These are phyloP conservation scores for Austroboletus festivus DNA, from an alignment of 768 basidiomycete genomes.

Conservation along the genomic window DNA sequence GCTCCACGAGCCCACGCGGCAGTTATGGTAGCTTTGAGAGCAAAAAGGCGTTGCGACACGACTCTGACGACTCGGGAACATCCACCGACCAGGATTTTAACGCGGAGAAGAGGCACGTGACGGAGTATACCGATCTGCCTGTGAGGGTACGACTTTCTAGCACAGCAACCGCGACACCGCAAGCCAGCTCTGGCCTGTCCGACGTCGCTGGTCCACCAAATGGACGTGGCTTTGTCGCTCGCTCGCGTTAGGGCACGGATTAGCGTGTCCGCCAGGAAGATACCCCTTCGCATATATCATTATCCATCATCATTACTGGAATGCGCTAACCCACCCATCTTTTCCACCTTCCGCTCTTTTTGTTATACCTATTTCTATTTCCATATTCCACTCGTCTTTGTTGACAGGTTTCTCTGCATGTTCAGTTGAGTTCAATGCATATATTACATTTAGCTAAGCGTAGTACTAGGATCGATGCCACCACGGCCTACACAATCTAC, in stretches of 20 bases:
- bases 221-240: slow-evolving; percentile 23
- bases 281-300: slow-evolving; percentile 25
- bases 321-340: slow-evolving; percentile 10
- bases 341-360: slow-evolving; percentile 19
- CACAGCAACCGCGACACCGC: slow-evolving; percentile 48
- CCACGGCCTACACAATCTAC: slow-evolving; percentile 15
- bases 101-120: slow-evolving; percentile 28
- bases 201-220: slow-evolving; percentile 37
- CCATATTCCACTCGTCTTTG: slow-evolving; percentile 25
- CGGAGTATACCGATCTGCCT: slow-evolving; percentile 35
- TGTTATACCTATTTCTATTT: slow-evolving; percentile 13
- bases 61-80: slow-evolving; percentile 31
- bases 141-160: slow-evolving; percentile 57
- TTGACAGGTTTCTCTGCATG: slow-evolving; percentile 15
- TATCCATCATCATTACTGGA: slow-evolving; percentile 20
- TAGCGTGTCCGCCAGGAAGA: slow-evolving; percentile 24
- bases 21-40: slow-evolving; percentile 53
- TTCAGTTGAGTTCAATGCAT: slow-evolving; percentile 28
- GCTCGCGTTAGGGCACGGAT: slow-evolving; percentile 17
- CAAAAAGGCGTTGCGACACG: slow-evolving; percentile 20
- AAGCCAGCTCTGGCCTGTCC: slow-evolving; percentile 38
- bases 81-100: slow-evolving; percentile 31
- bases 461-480: slow-evolving; percentile 26
- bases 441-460: slow-evolving; percentile 20
- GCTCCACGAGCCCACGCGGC: slow-evolving; percentile 68